Base-by-base conservation (phyloP, 352 stramenopile species). In the Phytophthora boehmeriae region DNA sequence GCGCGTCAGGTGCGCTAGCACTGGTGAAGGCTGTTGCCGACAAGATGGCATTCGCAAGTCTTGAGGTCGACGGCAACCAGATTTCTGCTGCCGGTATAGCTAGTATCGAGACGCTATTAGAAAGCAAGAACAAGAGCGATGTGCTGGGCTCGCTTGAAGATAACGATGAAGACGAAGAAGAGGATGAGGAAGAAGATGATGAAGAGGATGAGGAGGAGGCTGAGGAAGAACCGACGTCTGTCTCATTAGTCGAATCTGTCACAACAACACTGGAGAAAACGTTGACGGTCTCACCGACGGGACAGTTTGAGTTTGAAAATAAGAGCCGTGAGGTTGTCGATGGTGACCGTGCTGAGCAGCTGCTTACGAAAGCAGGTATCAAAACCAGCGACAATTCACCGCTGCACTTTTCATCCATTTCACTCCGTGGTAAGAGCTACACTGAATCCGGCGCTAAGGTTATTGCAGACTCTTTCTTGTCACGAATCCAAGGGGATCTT, bases 61-160 rank as follows among this genome's bases (percentile, higher is more conserved):
- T 96, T 13, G 71, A 91, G 50, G 78, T 96, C 16, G 86, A 96
- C 23, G 88, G 86, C 27, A 96, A 94, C 67, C 79, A 88, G 67
- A 91, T 96, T 44, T 91, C 86, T 45, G 66, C 66, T 0, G 76
- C 87, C 2, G 86, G 80, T 8, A 61, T 96, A 2, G 76, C 63
- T 22, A 70, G 67, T 48, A 89, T 96, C 28, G 62, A 75, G 38
- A 67, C 63, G 51, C 32, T 83, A 6, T 46, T 96, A 4, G 63
- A 80, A 28, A 66, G 56, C 39, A 76, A 81, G 59, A 66, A 73
- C 32, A 93, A 90, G 67, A 66, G 62, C 54, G 52, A 75, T 25
- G 57, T 90, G 19, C 66, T 94, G 28, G 84, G 83, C 2, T 92
- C 83, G 14, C 54, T 94, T 11, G 86, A 95, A 34, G 85, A 93